Evolutionary conservation across 1,139 yeast genomes (phyloP).

Genomic region (Kodamaea sp.): DNA sequence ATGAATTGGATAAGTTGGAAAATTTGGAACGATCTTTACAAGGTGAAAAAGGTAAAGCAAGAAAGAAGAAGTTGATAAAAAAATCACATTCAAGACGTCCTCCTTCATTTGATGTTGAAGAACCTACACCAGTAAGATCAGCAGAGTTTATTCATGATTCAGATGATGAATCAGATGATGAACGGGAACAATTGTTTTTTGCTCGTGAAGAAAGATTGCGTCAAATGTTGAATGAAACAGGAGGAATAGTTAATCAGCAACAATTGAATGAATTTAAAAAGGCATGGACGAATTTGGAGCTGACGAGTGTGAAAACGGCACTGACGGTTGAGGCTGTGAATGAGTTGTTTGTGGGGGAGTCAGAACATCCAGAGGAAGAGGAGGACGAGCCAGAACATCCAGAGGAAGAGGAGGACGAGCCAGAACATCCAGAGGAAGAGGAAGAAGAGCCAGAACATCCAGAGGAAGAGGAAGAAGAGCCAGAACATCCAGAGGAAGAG

Average conservation of each 20-base stretch:
- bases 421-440: not conserved
- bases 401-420: not conserved
- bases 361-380: constrained; percentile 7
- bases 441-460: not conserved
- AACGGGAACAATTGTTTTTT: constrained; percentile 51
- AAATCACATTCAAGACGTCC: constrained; percentile 13
- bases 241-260: constrained; percentile 38
- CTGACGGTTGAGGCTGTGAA: constrained; percentile 26
- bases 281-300: constrained; percentile 34
- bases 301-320: constrained; percentile 13
- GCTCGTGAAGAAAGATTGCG: constrained; percentile 57
- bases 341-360: constrained; percentile 19
- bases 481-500: not conserved
- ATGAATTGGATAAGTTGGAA: constrained; percentile 33
- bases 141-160: constrained; percentile 58
- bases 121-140: constrained; percentile 31
- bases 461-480: not conserved
- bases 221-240: constrained; percentile 31
- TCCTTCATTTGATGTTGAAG: constrained; percentile 20
- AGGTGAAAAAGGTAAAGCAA: constrained; percentile 22
- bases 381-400: no score
- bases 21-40: constrained; percentile 26
- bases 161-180: constrained; percentile 67
- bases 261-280: constrained; percentile 38
- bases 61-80: constrained; percentile 14